Base-by-base conservation (phyloP, 371 early-diverging fungal genomes). In the Lichtheimia hyalospora region DNA sequence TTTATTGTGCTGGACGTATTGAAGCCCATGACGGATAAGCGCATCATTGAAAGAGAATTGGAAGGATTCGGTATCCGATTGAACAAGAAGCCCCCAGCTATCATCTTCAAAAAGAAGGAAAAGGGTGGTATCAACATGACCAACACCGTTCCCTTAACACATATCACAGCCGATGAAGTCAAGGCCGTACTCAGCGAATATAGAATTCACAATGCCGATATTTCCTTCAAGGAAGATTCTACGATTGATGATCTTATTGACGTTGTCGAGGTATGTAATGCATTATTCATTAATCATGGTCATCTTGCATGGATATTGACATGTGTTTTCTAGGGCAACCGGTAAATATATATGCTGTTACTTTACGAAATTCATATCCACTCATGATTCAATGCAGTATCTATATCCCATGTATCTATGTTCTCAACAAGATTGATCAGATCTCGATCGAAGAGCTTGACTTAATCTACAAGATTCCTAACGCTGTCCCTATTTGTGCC, bases 31-130 rank as follows among this genome's bases (percentile, higher is more conserved):
- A 90, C 94, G 13, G 89, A 96, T 70, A 97, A 97, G 77, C 84
- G 80, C 42, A 82, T 99, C 40, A 93, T 99, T 60, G 99, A 99
- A 74, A 88, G 84, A 62, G 99, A 99, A 84, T 81, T 99, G 71
- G 99, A 99, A 81, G 94, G 94, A 0, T 97, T 97, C 57, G 99
- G 99, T 55, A 98, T 99, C 68, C 83, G 99, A 52, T 77, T 99
- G 63, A 99, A 99, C 82, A 92, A 92, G 73, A 73, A 89, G 67
- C 94, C 95, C 50, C 99, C 99, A 49, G 96, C 97, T 68, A 98
- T 96, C 69, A 86, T 90, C 73, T 96, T 96, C 72, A 89, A 85
- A 60, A 95, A 94, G 79, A 94, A 92, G 84, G 96, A 95, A 57
- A 90, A 90, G 75, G 97, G 98, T 60, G 98, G 98, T 52, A 89